Evolutionary conservation across 768 basidiomycete species (phyloP), one percentile per base, ranked within the genome.

Genomic region (Agaricus sinodeliciosus): DNA sequence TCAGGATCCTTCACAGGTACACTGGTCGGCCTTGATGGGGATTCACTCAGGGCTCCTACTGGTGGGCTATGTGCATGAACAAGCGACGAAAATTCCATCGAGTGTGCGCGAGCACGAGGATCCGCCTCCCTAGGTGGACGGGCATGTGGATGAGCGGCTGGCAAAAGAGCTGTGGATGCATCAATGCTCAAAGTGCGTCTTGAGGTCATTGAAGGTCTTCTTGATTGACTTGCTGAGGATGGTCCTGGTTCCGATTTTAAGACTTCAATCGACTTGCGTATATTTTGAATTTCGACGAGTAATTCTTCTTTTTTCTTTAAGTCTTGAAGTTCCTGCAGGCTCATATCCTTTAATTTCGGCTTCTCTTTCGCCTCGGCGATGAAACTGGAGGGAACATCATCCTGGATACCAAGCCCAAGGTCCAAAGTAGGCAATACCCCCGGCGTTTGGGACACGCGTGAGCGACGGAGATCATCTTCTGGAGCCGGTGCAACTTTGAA

Each of bases 181-280:
- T 87, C 88, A 9, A 83, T 73, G 59, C 84, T 87, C 44, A 86
- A 71, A 13, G 85, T 86, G 36, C 82, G 79, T 43, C 78, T 77
- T 11, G 85, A 85, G n/a, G 77, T 71, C 58, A 85, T 65, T 7
- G 87, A 89, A 9, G 81, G 77, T 43, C 74, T 76, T 49, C 81
- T 81, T 48, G 85, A 87, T n/a, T 74, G 74, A 42, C 49, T 59
- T 18, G 55, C 41, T 11, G 82, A 9, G 73, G 76, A 78, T 16
- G 75, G 76, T 15, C 87, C 84, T 7, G 83, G 85, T 42, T 88
- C 87, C 3, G 83, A 74, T 63, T 84, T 84, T 39, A 91, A 71
- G 3, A 80, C 72, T 50, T 90, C 87, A 62, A 92, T 88, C 9
- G 89, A 90, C 60, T 79, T 75, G 46, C 89, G 80, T 55, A 92